Percentiles rank a stretch among this genome's conserved stretches.
Conservation (phyloP, 164 flowering plant species). For the Dillenia suffruticosa region DNA sequence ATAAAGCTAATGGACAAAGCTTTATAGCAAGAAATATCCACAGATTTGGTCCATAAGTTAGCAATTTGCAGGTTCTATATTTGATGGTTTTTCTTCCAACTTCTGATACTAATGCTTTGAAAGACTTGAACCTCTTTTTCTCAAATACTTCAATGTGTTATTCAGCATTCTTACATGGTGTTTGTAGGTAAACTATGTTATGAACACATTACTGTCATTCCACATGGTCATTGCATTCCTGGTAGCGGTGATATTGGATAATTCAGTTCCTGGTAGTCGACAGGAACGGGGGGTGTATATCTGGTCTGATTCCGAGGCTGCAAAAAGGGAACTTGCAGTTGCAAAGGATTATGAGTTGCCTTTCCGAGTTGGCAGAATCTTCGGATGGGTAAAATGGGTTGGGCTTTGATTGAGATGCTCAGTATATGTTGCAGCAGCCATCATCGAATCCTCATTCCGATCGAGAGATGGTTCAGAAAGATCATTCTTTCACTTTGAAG, state of each 20-base stretch:
- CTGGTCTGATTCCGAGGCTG: constrained; percentile 83
- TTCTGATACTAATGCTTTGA: too few species aligned
- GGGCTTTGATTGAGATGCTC: constrained; percentile 42
- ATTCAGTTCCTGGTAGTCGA: constrained; percentile 89
- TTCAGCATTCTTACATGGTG: too few species aligned
- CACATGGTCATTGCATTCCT: constrained; percentile 96
- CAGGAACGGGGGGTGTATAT: constrained; percentile 95
- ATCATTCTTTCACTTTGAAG: too few species aligned
- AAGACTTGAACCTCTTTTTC: too few species aligned
- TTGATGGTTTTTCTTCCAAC: neutral
- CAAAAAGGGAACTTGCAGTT: constrained; percentile 83
- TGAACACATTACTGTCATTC: constrained; percentile 80
- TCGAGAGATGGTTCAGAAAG: too few species aligned
- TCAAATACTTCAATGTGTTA: too few species aligned
- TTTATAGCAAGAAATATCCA: too few species aligned
- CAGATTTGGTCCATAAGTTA: too few species aligned
- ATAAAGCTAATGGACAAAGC: too few species aligned
- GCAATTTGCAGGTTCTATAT: neutral
- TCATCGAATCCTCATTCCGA: neutral
- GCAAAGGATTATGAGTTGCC: constrained; percentile 86
- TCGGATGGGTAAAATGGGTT: constrained; percentile 99
- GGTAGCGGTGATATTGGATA: constrained; percentile 78
- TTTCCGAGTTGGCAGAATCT: constrained; percentile 69
- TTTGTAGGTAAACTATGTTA: constrained; percentile 76
- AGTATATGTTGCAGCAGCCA: neutral